Evolutionary conservation across 2,329 filamentous ascomycete genomes (phyloP), one percentile per base, ranked within the genome.

Genomic region (Colletotrichum sp.): DNA sequence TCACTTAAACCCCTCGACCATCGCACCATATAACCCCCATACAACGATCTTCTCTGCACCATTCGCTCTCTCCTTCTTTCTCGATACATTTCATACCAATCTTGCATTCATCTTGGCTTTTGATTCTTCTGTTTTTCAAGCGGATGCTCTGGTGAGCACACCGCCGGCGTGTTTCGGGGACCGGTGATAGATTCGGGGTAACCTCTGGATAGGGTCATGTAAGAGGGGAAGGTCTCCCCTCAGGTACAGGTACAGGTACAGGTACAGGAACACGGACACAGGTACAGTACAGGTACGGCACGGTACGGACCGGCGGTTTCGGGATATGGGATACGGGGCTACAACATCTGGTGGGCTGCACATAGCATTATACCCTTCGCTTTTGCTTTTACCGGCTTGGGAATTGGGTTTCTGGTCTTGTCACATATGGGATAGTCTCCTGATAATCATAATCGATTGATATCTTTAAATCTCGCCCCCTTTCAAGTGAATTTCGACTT

Each of bases 331-430:
- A 60, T 24, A 43, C 24, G 56, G 71, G 66, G 66, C 70, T 61
- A 64, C 68, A 72, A 56, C 52, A 75, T 76, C 36, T 70, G 66
- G 70, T 71, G 74, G 74, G 71, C 61, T 77, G 74, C 76, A 77
- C 74, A 77, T 77, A 77, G 76, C 76, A 77, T 76, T 77, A 76
- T 77, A 76, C 76, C 74, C 74, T 76, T 74, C 56, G 72, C 48
- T 75, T 52, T 76, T 77, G 65, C 69, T 66, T 52, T 76, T 65
- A 55, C 34, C 52, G 66, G 21, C 74, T 66, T 56, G 67, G 71
- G 48, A 66, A 73, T 21, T 58, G 73, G 71, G 66, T 69, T 75
- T 72, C 70, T 34, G 66, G 61, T 36, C 32, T 65, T 65, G 69
- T 74, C 52, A 73, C 66, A 73, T 76, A 76, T 73, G 75, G 75